Evolutionary conservation across 1,139 yeast species (phyloP), one percentile per base, ranked within the genome.

Genomic region (Kluyveromyces sp.): DNA sequence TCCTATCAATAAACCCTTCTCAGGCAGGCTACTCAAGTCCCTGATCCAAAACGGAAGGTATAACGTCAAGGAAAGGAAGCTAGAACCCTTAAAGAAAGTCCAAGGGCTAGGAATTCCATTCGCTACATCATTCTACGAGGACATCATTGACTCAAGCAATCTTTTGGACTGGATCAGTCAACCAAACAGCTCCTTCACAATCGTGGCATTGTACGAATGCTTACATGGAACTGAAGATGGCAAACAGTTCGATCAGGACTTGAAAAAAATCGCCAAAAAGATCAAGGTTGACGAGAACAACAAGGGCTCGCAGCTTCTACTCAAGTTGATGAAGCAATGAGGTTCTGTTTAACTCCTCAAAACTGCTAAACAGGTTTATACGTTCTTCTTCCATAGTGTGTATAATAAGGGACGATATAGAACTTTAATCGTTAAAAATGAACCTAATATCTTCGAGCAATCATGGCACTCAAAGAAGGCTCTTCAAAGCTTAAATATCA

Each of bases 21-120:
- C 86, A 19, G 75, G 88, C 6, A 80, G 97, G 68, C 70, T 84
- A 35, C 68, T 89, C 53, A 83, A 88, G 64, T 71, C 86, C 3
- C 70, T 89, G 57, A 82, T 87, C 49, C 95, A 87, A 65, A 94
- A 95, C 64, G 52, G 89, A 62, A 78, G 75, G 58, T 88, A 88
- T 77, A 71, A 78, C 54, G 75, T 74, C 57, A 77, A 77, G 58
- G 75, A 77, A 51, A 74, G 74, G 55, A 66, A 65, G 42, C 64
- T 77, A 29, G 75, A 67, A 31, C 71, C 70, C 41, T 60, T 73
- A 17, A 38, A 46, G 18, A 69, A 70, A 36, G 74, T 77, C 29
- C 68, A 75, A 34, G 74, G 73, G 3, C 73, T 82, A 26, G 94
- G 94, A 20, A 63, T 66, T n/a, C 75, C 72, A 19, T 80, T 83